phyloP scores from a whole-genome alignment of 2,329 filamentous ascomycete species.

The Monascus ruber region DNA sequence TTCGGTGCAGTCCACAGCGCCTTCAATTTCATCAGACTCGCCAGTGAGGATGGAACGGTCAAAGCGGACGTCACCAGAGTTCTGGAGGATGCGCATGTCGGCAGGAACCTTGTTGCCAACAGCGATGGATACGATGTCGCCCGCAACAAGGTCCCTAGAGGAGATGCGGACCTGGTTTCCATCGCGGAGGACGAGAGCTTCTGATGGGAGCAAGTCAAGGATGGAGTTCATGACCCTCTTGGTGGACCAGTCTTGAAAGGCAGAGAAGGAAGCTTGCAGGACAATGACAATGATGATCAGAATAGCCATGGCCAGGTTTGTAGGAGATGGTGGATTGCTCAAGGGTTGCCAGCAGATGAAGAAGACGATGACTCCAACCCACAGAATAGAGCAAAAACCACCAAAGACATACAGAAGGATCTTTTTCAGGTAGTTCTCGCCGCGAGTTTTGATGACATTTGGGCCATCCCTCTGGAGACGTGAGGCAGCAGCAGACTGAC shows the following conservation, averaged over 20 bases:
- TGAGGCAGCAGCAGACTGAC: too few species aligned
- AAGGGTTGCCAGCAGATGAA: slow-evolving; percentile 69
- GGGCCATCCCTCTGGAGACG: too few species aligned
- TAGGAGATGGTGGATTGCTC: slow-evolving; percentile 56
- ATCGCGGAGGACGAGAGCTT: slow-evolving; percentile 54
- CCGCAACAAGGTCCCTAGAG: slow-evolving; percentile 56
- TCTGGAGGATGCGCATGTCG: slow-evolving; percentile 58
- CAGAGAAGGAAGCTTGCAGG: slow-evolving; percentile 58
- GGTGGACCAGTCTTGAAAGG: slow-evolving; percentile 65
- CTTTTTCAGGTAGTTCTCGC: too few species aligned
- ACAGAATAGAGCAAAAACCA: slow-evolving; percentile 56
- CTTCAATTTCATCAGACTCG: slow-evolving; percentile 54
- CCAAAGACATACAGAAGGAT: not conserved
- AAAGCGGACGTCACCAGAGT: slow-evolving; percentile 58
- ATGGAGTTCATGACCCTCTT: slow-evolving; percentile 69
- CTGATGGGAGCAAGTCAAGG: slow-evolving; percentile 66
- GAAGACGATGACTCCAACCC: slow-evolving; percentile 58
- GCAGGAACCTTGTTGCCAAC: slow-evolving; percentile 64
- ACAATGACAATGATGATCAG: slow-evolving; percentile 60
- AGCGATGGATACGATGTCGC: slow-evolving; percentile 57
- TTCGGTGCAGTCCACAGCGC: slow-evolving; percentile 55
- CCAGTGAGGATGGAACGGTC: slow-evolving; percentile 64
- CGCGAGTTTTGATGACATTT: too few species aligned
- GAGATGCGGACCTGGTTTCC: slow-evolving; percentile 39
- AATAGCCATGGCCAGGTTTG: slow-evolving; percentile 63